phyloP scores from a whole-genome alignment of 768 basidiomycete genomes.

The Naematelia aurantialba region DNA sequence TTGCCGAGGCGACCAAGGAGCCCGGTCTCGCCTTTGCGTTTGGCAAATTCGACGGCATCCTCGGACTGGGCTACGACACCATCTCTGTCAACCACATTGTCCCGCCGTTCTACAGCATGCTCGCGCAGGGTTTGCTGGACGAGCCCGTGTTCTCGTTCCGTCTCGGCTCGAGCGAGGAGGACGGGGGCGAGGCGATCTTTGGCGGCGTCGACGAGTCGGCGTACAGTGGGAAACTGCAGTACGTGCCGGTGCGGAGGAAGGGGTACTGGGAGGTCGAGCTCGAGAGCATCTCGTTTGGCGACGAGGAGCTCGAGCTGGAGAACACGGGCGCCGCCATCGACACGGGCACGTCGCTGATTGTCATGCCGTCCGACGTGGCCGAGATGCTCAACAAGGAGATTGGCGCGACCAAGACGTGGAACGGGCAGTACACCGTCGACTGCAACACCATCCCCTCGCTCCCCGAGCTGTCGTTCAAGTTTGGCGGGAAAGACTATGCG shows the following conservation, averaged over 20 bases:
- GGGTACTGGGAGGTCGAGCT: conserved; percentile 99
- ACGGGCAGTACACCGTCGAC: conserved; percentile 88
- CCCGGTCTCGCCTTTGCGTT: conserved; percentile 94
- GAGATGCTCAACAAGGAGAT: conserved; percentile 91
- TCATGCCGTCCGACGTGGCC: conserved; percentile 85
- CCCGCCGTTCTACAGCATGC: conserved; percentile 93
- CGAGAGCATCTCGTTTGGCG: conserved; percentile 75
- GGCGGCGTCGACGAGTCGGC: conserved; percentile 78
- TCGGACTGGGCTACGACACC: conserved; percentile 90
- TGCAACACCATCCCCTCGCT: conserved; percentile 78
- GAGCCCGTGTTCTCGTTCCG: conserved; percentile 91
- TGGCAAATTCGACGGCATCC: conserved; percentile 84
- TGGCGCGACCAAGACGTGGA: conserved; percentile 91
- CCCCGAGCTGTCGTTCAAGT: conserved; percentile 78
- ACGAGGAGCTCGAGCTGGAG: conserved; percentile 82
- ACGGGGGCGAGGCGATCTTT: conserved; percentile 86
- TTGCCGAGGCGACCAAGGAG: conserved; percentile 93
- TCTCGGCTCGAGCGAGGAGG: conserved; percentile 75
- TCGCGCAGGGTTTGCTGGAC: conserved; percentile 74
- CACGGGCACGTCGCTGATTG: conserved; percentile 87
- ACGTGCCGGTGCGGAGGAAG: conserved; percentile 87
- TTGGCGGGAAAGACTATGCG: conserved; percentile 73
- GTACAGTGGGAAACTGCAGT: conserved; percentile 74
- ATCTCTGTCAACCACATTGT: conserved; percentile 83
- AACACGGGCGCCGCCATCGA: conserved; percentile 66